These are phyloP conservation scores for Pezicula neosporulosa DNA, from an alignment of 2,329 filamentous ascomycete species.

Conservation along the genomic window DNA sequence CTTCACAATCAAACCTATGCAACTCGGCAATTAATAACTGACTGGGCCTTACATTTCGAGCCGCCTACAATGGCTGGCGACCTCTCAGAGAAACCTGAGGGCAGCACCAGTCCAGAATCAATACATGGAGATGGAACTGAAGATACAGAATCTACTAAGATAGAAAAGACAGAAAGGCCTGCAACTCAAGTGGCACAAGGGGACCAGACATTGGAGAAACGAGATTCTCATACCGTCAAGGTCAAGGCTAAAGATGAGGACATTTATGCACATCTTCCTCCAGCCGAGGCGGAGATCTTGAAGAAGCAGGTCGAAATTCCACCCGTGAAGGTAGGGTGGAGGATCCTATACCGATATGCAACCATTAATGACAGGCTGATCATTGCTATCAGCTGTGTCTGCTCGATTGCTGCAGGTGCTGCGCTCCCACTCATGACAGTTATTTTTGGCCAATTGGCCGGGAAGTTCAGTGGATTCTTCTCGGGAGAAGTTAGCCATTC, in stretches of 20 bases:
- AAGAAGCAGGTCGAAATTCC: conserved; percentile 63
- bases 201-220: not conserved
- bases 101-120: not conserved
- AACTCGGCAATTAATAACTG: not conserved
- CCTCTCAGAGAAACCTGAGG: not conserved
- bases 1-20: not conserved
- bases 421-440: conserved; percentile 52
- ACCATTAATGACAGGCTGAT: conserved; percentile 45
- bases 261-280: conserved; percentile 45
- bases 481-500: too few relatives aligned
- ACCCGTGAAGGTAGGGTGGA: conserved; percentile 56
- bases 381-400: conserved; percentile 43
- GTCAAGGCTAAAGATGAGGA: not conserved
- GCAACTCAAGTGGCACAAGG: not conserved
- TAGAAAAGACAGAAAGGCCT: not conserved
- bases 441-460: conserved; percentile 49
- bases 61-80: not conserved
- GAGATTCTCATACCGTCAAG: not conserved
- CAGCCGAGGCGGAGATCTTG: conserved; percentile 61
- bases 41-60: not conserved
- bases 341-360: conserved; percentile 53
- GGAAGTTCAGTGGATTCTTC: too few relatives aligned
- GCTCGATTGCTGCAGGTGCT: conserved; percentile 52
- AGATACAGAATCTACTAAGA: not conserved
- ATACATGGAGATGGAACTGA: not conserved